Evolutionary conservation across 345 rosid genomes (phyloP).

Genomic region (Eucalyptus leucophloia): DNA sequence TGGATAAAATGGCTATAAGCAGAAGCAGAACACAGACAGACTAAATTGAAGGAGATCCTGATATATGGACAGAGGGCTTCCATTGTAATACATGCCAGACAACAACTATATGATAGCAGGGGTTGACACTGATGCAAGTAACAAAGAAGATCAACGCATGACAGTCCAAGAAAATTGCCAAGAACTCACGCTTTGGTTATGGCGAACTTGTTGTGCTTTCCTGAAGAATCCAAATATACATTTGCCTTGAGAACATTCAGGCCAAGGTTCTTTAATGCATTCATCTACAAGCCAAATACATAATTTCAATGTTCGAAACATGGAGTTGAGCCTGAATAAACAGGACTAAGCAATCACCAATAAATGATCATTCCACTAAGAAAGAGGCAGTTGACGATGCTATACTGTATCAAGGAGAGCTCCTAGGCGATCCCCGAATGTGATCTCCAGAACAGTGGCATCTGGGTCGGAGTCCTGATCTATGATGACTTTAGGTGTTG

Average conservation of each 20-base stretch:
- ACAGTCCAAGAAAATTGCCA: neutral
- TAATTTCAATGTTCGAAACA: neutral
- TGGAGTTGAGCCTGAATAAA: neutral
- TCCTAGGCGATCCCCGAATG: conserved; percentile 98
- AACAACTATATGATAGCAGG: neutral
- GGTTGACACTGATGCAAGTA: neutral
- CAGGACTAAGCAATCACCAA: neutral
- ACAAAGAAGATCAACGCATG: neutral
- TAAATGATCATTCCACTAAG: neutral
- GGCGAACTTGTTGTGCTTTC: conserved; percentile 83
- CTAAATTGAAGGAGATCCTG: neutral
- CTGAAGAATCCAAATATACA: conserved; percentile 87
- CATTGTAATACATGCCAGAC: neutral
- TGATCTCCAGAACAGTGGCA: conserved; percentile 78
- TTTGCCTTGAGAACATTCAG: conserved; percentile 89
- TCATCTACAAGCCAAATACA: conserved; percentile 45
- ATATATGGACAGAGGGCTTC: neutral
- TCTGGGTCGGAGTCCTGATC: conserved; percentile 92
- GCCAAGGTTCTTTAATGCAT: conserved; percentile 84
- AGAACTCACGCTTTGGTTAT: conserved; percentile 76
- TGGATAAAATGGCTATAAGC: neutral
- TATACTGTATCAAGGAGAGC: conserved; percentile 89
- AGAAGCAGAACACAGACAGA: neutral
- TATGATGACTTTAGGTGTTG: conserved; percentile 87
- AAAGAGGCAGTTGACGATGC: neutral